Base-by-base conservation (phyloP, 1,139 yeast genomes). In the Taphrina pruni region DNA sequence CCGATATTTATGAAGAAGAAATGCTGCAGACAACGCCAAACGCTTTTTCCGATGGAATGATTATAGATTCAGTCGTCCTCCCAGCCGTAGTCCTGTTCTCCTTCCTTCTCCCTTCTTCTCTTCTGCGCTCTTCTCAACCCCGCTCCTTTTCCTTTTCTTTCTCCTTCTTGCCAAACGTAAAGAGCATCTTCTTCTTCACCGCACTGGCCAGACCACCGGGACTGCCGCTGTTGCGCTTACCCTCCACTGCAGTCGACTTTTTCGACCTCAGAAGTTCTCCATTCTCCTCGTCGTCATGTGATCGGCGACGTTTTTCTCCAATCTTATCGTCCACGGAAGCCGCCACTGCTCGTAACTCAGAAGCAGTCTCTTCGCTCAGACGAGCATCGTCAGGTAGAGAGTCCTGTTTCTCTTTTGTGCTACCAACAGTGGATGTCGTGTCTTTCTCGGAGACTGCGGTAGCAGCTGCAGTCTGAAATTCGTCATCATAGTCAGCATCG, bases 141-240 rank as follows among this genome's bases (percentile, higher is more conserved):
- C 58, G 21, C 58, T 38, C 58, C 17, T 54, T 54, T 14, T 45
- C 62, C 17, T 54, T 54, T 14, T 45, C 62, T 20, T 43, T 58
- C 26, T 58, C 62, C 54, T 58, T 58, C 65, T 50, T 60, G 6
- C 65, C 65, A 14, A 60, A 60, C n/a, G 57, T 20, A 35, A 60
- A 60, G 43, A 60, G 35, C 50, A 60, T 60, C 65, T 51, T 51
- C 38, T 51, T 48, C 57, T 50, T 39, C 26, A 50, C 57, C n/a
- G 57, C 57, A 60, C 65, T 51, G 35, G 65, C 57, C 32, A 51
- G 36, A 20, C 65, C 57, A 7, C 65, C 65, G 9, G 65, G 65
- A 43, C 51, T 57, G 36, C 56, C 65, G 50, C 57, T 41, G 14
- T 60, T 50, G 12, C 56, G n/a, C 48, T 17, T 50, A 9, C 57